Conservation (phyloP, 495 filamentous ascomycete species). For the Talaromyces adpressus region DNA sequence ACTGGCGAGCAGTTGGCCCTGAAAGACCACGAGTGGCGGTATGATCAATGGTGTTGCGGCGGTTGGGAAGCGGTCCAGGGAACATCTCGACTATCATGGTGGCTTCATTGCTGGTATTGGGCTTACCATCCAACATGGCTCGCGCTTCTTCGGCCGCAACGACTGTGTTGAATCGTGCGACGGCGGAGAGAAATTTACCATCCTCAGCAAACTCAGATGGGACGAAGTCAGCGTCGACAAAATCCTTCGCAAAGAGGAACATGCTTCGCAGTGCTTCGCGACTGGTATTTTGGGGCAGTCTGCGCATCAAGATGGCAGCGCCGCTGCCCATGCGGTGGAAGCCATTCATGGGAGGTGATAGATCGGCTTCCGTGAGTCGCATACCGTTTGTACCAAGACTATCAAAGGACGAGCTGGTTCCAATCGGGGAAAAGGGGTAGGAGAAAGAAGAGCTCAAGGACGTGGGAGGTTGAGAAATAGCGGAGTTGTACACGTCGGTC, state of each 20-base stretch:
- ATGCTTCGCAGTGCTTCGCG: conserved; percentile 70
- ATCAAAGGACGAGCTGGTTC: conserved; percentile 36
- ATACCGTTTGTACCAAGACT: conserved; percentile 36
- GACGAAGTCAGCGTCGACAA: conserved; percentile 67
- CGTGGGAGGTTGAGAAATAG: conserved; percentile 32
- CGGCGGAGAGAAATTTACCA: conserved; percentile 62
- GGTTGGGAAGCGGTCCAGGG: conserved; percentile 33
- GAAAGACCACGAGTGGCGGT: conserved; percentile 41
- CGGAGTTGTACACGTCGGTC: conserved; percentile 42
- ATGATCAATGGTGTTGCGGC: conserved; percentile 58
- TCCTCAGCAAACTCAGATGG: conserved; percentile 60
- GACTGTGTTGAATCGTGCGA: conserved; percentile 66
- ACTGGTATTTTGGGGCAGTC: conserved; percentile 65
- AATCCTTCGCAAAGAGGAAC: conserved; percentile 79
- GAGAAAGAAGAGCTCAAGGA: conserved; percentile 33
- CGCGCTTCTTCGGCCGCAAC: conserved; percentile 71
- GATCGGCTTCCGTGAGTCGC: conserved; percentile 41
- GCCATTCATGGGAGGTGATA: conserved; percentile 42
- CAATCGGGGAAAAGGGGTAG: conserved; percentile 39
- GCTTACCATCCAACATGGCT: conserved; percentile 71
- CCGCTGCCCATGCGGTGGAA: conserved; percentile 27
- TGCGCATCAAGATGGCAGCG: conserved; percentile 62
- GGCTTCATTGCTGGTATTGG: conserved; percentile 64
- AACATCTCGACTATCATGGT: conserved; percentile 75
- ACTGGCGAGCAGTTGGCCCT: conserved; percentile 55